Base-by-base conservation (phyloP, 176 grass and related monocot genomes). In the Pontederia paniculata region DNA sequence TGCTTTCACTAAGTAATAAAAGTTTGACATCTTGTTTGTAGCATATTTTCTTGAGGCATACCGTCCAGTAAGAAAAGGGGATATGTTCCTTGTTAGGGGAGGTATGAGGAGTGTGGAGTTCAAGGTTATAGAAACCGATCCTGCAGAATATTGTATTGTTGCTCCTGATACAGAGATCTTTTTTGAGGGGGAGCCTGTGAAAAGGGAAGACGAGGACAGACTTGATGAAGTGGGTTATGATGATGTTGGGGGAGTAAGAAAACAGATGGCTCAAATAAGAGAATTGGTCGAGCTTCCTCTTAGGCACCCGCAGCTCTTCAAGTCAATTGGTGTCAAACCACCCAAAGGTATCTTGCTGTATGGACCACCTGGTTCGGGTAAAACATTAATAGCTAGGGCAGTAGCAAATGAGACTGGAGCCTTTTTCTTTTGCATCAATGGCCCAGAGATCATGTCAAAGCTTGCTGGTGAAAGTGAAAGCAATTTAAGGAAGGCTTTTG, bases 341-440 rank as follows among this genome's bases (percentile, higher is more conserved):
- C 87, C 86, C 9, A 89, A 91, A 68, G 87, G 87, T 28, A 85
- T 91, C 67, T 76, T 91, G 72, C 45, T 91, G 17, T 85, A 43
- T 45, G 87, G 87, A 22, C 87, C 87, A 48, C 87, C 87, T 67
- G 87, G 87, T 48, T 91, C 87, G 44, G 87, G 87, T 9, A 91
- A 91, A 50, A 91, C 82, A 19, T 75, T 91, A 44, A 82, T 91
- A 70, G 87, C 87, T 50, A 77, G 75, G 22, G 87, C 82, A 12
- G 87, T 91, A 45, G 87, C 87, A n/a, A 91, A 91, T 66, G 87
- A 91, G 57, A 91, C 82, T 5, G 87, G 87, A 23, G 87, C 87
- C 10, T 91, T 85, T 28, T 91, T 91, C 81, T 85, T 91, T 54
- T 48, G 84, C 17, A 91, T 91, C 13, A 91, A 91, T 79, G 87